Percentiles rank a stretch among this genome's conserved stretches.
Evolutionary conservation across 352 stramenopile genomes (phyloP).

Genomic region (Achlya hypogyna): DNA sequence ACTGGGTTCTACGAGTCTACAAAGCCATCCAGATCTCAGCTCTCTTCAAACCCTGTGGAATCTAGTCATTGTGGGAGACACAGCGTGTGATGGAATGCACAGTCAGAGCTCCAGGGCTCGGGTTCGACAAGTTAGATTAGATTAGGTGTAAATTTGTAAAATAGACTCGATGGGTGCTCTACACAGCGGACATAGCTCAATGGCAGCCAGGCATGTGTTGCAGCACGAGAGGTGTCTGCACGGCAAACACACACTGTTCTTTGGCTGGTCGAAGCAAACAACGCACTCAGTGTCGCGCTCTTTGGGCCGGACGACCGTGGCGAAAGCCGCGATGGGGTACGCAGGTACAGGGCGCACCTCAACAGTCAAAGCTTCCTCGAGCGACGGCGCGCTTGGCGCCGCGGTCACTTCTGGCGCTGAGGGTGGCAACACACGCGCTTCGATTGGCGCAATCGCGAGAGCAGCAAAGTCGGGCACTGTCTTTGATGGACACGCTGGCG

Average conservation of each 20-base stretch:
- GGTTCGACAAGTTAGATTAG: too few species aligned
- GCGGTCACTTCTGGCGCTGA: background rate
- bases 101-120: too few species aligned
- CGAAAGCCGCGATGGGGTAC: background rate
- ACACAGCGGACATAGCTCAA: background rate
- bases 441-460: background rate
- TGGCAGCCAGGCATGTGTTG: background rate
- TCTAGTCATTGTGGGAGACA: too few species aligned
- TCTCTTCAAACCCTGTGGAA: too few species aligned
- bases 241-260: background rate
- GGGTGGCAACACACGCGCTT: background rate
- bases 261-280: background rate
- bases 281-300: background rate
- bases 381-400: background rate
- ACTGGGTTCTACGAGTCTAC: too few species aligned
- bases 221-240: background rate
- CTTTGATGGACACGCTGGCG: too few species aligned
- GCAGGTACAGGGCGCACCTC: background rate
- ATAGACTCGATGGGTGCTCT: background rate
- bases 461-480: background rate
- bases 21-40: too few species aligned
- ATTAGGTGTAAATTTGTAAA: background rate
- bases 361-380: background rate
- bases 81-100: too few species aligned
- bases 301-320: too few species aligned